Conservation (phyloP, 2,329 filamentous ascomycete genomes). For the Colletotrichum plurivorum region DNA sequence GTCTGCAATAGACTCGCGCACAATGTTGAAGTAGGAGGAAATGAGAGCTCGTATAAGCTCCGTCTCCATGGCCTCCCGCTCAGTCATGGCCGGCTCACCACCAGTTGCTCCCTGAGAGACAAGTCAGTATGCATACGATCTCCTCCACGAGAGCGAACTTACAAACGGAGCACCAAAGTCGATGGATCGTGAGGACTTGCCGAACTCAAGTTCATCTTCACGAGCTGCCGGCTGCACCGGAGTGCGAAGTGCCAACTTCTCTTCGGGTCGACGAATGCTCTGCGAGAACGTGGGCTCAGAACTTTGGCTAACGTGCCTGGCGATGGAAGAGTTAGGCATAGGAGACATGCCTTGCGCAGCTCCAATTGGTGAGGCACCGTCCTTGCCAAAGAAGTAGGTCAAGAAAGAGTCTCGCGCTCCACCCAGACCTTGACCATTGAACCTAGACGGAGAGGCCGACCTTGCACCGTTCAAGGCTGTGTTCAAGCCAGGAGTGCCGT, state of each 20-base stretch:
- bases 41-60: constrained; percentile 97
- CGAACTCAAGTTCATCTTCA: constrained; percentile 59
- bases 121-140: constrained; percentile 42
- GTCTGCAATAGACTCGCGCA: constrained; percentile 97
- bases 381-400: constrained; percentile 99
- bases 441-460: constrained; percentile 72
- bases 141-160: constrained; percentile 54
- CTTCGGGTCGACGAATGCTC: constrained; percentile 81
- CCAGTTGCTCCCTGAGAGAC: constrained; percentile 62
- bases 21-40: constrained; percentile 99
- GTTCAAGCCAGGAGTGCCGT: constrained; percentile 72
- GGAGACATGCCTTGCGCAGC: constrained; percentile 57
- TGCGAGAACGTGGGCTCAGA: constrained; percentile 87
- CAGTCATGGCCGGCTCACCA: constrained; percentile 89
- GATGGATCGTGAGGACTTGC: constrained; percentile 53
- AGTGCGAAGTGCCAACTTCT: constrained; percentile 68
- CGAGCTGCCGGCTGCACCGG: constrained; percentile 55
- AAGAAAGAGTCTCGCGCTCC: constrained; percentile 90
- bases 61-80: constrained; percentile 96
- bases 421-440: constrained; percentile 72
- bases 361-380: constrained; percentile 69
- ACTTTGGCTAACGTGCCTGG: constrained; percentile 82
- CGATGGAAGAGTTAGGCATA: constrained; percentile 56
- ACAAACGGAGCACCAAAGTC: constrained; percentile 70
- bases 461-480: constrained; percentile 77